Conservation (phyloP, 805 yeast genomes). For the Yarrowia keelungensis region DNA sequence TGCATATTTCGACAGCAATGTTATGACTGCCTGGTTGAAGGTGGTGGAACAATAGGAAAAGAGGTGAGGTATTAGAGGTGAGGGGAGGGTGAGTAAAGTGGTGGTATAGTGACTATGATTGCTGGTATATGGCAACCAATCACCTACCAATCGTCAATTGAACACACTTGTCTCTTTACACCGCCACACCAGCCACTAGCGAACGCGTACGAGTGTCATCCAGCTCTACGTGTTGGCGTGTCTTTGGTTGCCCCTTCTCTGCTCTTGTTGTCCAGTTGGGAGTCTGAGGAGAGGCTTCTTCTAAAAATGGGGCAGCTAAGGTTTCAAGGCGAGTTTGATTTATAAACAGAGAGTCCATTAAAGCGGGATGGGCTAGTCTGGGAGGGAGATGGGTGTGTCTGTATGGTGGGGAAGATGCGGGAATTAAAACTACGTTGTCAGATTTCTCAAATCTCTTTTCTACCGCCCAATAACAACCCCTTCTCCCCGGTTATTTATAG, state of each 20-base stretch:
- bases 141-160: no score
- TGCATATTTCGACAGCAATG: slow-evolving; percentile 29
- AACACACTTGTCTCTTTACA: neutral
- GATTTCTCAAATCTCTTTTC: neutral
- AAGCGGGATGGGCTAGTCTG: neutral
- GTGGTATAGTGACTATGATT: no score
- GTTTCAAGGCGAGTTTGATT: neutral
- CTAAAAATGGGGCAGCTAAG: slow-evolving; percentile 31
- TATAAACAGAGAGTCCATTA: neutral
- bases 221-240: slow-evolving; percentile 12
- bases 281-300: neutral
- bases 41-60: neutral
- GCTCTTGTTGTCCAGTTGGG: neutral
- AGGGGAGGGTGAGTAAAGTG: no score
- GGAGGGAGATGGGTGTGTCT: neutral
- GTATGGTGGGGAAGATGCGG: neutral
- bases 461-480: neutral
- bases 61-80: no score
- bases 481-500: neutral
- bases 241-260: slow-evolving; percentile 15
- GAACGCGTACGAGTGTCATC: neutral
- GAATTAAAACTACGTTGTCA: neutral
- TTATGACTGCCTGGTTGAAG: slow-evolving; percentile 15
- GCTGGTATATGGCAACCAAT: no score
- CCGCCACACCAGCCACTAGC: slow-evolving; percentile 29